These are phyloP conservation scores for Artemisia annua DNA, from an alignment of 129 eudicot genomes.

Conservation along the genomic window DNA sequence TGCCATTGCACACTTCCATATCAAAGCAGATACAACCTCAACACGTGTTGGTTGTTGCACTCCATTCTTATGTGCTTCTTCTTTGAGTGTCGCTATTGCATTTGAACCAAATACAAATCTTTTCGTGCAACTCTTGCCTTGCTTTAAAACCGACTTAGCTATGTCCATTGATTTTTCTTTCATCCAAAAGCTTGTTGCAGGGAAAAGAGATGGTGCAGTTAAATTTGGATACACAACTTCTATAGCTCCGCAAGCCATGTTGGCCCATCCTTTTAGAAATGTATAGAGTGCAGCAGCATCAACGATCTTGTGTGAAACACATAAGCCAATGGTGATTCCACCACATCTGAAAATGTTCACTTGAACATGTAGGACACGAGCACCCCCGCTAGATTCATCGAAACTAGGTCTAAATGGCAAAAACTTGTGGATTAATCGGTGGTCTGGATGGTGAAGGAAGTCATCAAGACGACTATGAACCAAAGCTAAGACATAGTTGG, in stretches of 20 bases:
- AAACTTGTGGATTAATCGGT: not conserved
- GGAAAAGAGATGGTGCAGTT: slow-evolving; percentile 40
- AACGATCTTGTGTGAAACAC: slow-evolving; percentile 36
- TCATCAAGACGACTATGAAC: not conserved
- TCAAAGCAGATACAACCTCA: slow-evolving; percentile 17
- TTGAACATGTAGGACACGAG: slow-evolving; percentile 18
- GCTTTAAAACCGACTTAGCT: slow-evolving; percentile 39
- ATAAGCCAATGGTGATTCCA: slow-evolving; percentile 25
- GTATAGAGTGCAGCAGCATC: slow-evolving; percentile 48
- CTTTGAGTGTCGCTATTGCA: not conserved
- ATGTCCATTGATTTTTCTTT: slow-evolving; percentile 32
- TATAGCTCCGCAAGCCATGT: slow-evolving; percentile 16
- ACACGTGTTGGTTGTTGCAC: slow-evolving; percentile 13
- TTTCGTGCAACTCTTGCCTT: slow-evolving; percentile 29
- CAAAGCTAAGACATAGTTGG: not conserved
- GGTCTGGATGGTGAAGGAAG: not conserved
- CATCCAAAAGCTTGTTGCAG: slow-evolving; percentile 33
- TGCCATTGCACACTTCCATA: slow-evolving; percentile 24
- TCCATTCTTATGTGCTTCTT: not conserved
- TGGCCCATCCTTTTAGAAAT: slow-evolving; percentile 47
- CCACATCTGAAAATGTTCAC: slow-evolving; percentile 30
- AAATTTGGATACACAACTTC: slow-evolving; percentile 36
- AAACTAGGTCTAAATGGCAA: slow-evolving; percentile 14
- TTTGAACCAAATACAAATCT: not conserved
- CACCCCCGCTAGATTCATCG: not conserved